Base-by-base conservation (phyloP, 139 green algal species). In the Chlorella ohadii region DNA sequence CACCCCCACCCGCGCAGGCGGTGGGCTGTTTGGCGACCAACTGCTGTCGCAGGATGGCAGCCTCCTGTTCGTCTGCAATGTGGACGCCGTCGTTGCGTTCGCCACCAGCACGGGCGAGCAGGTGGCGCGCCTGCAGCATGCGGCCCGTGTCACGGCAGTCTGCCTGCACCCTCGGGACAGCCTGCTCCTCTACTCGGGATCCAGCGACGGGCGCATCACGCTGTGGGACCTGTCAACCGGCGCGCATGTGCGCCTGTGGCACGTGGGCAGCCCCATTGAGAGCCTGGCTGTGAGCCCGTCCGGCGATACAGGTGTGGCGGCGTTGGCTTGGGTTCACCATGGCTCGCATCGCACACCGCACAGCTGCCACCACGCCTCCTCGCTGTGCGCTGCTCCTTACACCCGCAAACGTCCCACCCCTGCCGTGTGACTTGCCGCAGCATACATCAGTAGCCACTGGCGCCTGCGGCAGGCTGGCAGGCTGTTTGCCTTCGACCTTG, bases 401-500 rank as follows among this genome's bases (percentile, higher is more conserved):
- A n/a, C n/a, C n/a, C n/a, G n/a, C n/a, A n/a, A n/a, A n/a, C n/a
- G n/a, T n/a, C n/a, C n/a, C n/a, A n/a, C n/a, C n/a, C n/a, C n/a
- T n/a, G n/a, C n/a, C n/a, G n/a, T n/a, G n/a, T n/a, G n/a, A n/a
- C n/a, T n/a, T n/a, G n/a, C 27, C 27, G 39, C 70, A 77, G 70
- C 70, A 44, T 77, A 61, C 27, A 28, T 59, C 11, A 77, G 70
- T 39, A 59, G 39, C 41, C 70, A 77, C 39, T 77, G 70, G 70
- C 39, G 70, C 27, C 70, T 59, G 70, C 70, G 34, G 70, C 70
- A 77, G 41, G 70, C 70, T 4, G 70, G 70, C 25, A 28, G 70
- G 3, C 39, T 77, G 25, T 77, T 77, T 77, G 70, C 70, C 9
- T 77, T 61, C 28, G 41, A 77, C 70, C 70, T 77, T 28, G 39